Evolutionary conservation across 2,329 filamentous ascomycete genomes (phyloP), one percentile per base, ranked within the genome.

Genomic region (Nigrospora osmanthi): DNA sequence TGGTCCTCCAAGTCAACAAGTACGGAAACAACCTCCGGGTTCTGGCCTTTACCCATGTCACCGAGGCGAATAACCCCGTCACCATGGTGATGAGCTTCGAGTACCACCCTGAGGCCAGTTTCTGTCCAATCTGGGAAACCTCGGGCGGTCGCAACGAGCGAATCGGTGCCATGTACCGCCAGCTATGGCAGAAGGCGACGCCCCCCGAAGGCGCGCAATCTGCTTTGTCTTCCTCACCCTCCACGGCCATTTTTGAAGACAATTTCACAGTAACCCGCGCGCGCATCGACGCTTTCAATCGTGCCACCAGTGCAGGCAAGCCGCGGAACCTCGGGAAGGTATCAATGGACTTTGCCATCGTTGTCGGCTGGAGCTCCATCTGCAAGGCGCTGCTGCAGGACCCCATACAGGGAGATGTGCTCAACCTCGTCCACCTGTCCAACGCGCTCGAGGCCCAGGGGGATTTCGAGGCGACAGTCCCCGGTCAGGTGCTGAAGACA

Each of bases 301-400:
- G 96, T 60, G 89, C 90, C 39, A 90, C 96, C 51, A 90, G 91
- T 51, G 96, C 96, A 70, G 94, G 86, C n/a, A 89, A 89, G 36
- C 90, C 89, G 35, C 89, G 88, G 53, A 95, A 95, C 73, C 83
- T 87, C 52, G 87, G 95, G 49, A 89, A 84, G 54, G 91, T 91
- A 11, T 91, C 93, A 33, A 97, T 97, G 93, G 91, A 97, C 67
- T 97, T 95, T 58, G 89, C 89, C 52, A 95, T 95, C 53, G 89
- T 95, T 16, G 85, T 91, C 38, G 89, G 89, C 47, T 95, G 89
- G 89, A 95, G 96, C 72, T 91, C 91, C 38, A 96, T 97, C 59
- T 96, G 89, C n/a, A 96, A 95, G 76, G 91, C 91, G 23, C 96
- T 97, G 64, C 97, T 97, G 76, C 90, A 91, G 51, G 83, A 89